A percentile compares a stretch with the other conserved stretches of the same genome.
phyloP scores from a whole-genome alignment of 192 early-diverging fungal species.

The Lunasporangiospora selenospora region DNA sequence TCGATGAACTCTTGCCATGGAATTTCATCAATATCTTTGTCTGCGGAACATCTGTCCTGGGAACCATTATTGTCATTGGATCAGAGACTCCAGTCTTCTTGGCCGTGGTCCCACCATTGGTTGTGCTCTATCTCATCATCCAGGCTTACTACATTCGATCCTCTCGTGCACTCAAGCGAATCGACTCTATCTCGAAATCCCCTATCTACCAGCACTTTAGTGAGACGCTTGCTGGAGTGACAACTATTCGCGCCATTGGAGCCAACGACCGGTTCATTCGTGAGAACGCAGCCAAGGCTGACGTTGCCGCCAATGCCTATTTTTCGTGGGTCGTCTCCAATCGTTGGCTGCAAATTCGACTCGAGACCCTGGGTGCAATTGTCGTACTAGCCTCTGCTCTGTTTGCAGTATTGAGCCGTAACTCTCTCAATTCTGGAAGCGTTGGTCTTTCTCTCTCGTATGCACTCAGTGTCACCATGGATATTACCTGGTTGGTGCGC shows the following conservation, averaged over 20 bases:
- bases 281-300: conserved; percentile 40
- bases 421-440: conserved; percentile 62
- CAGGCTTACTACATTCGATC: conserved; percentile 73
- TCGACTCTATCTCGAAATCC: conserved; percentile 81
- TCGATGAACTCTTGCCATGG: conserved; percentile 75
- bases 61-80: conserved; percentile 52
- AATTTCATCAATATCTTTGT: conserved; percentile 56
- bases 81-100: conserved; percentile 54
- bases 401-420: conserved; percentile 69
- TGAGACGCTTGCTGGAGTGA: conserved; percentile 66
- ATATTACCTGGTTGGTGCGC: conserved; percentile 78
- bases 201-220: conserved; percentile 83
- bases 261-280: conserved; percentile 46
- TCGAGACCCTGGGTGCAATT: conserved; percentile 82
- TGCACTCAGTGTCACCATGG: conserved; percentile 76
- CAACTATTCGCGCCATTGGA: conserved; percentile 77
- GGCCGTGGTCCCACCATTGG: conserved; percentile 58
- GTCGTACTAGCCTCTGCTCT: conserved; percentile 79
- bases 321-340: conserved; percentile 77
- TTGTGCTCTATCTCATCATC: conserved; percentile 53
- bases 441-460: conserved; percentile 82
- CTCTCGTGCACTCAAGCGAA: conserved; percentile 81
- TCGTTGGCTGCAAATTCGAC: conserved; percentile 77
- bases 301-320: conserved; percentile 64
- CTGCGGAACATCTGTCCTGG: conserved; percentile 41